Evolutionary conservation across 2,329 filamentous ascomycete genomes (phyloP).

Genomic region (Talaromyces piceae): DNA sequence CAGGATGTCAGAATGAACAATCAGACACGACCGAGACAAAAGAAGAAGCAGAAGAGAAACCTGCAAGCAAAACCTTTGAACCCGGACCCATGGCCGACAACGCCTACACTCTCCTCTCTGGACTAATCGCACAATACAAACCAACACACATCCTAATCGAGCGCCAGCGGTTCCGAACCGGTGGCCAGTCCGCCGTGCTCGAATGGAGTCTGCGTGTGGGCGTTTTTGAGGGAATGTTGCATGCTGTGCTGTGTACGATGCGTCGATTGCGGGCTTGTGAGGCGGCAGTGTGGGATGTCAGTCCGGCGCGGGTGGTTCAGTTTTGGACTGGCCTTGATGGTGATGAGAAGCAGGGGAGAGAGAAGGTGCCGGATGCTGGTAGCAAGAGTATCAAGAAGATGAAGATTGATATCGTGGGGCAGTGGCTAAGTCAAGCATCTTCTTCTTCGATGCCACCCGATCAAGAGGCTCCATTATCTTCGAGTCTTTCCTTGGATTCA

Average conservation of each 20-base stretch:
- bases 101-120: constrained; percentile 49
- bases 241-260: constrained; percentile 59
- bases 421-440: neutral
- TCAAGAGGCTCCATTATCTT: too few species aligned
- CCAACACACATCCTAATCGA: constrained; percentile 68
- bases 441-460: too few species aligned
- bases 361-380: constrained; percentile 10
- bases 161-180: constrained; percentile 56
- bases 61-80: constrained; percentile 43
- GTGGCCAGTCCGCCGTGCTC: constrained; percentile 56
- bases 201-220: constrained; percentile 83
- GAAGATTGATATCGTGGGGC: constrained; percentile 56
- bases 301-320: constrained; percentile 47
- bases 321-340: constrained; percentile 40
- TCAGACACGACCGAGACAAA: neutral
- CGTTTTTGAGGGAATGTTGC: constrained; percentile 73
- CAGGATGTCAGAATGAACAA: neutral
- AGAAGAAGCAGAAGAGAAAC: constrained; percentile 3
- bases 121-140: constrained; percentile 42
- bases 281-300: constrained; percentile 44
- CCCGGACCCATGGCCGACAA: constrained; percentile 47
- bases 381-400: constrained; percentile 34
- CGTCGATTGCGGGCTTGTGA: constrained; percentile 37
- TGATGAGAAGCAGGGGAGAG: neutral
- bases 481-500: neutral